Evolutionary conservation across 108 stramenopile genomes (phyloP), one percentile per base, ranked within the genome.

Genomic region (Pelagomonas calceolata): DNA sequence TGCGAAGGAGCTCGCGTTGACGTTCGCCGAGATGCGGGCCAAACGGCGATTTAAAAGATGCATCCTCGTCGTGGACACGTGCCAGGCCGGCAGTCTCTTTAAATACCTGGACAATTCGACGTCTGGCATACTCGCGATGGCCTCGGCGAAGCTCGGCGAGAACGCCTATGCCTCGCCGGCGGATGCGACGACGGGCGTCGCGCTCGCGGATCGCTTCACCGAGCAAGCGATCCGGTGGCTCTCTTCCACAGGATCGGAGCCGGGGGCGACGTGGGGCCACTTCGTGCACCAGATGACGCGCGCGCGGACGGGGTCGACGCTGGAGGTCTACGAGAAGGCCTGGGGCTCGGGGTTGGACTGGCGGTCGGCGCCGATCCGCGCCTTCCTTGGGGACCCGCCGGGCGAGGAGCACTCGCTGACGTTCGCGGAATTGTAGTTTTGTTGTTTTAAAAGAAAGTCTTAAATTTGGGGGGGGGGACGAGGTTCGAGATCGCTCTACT

Each of bases 51-150:
- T 85, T 75, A 70, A 82, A 16, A 75, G 87, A 35, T 70, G 91
- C 3, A 73, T 94, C 21, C 90, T 94, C 66, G 79, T 94, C 34
- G 89, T 92, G 34, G 95, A 96, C 79, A 96, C 95, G 4, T 96
- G 95, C 78, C 95, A 96, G 75, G 95, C 92, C 32, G 92, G 88
- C 70, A 92, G 92, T 65, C 37, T 81, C 32, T 37, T 36, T 51
- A 60, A 43, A 1, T 63, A 66, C 64, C 33, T 79, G 32, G 1
- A 30, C 7, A 26, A 66, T 32, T 74, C 70, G 63, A 70, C 65
- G 0, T 74, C 80, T 1, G 89, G 92, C 75, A 86, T 94, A 16
- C 79, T 82, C 65, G 79, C 84, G 33, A 76, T 93, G 45, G 94
- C 88, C 64, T 89, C 88, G 21, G 83, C 86, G 46, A 67, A 85